A percentile compares a stretch with the other conserved stretches of the same genome.
phyloP scores from a whole-genome alignment of 139 green algal species.

The Picochlorum sp. region DNA sequence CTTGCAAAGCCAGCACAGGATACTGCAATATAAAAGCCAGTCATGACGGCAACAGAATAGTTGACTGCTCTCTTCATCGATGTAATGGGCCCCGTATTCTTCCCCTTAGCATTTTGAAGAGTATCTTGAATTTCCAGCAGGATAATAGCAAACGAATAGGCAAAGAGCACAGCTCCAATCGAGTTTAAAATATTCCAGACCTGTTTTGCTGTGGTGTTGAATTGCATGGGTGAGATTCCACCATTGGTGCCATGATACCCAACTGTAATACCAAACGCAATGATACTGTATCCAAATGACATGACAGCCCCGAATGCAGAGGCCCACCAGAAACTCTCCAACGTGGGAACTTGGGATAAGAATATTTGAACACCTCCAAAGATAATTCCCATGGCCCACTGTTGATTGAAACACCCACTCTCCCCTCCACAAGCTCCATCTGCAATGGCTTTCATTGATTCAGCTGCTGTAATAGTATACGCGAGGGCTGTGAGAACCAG shows the following conservation, averaged over 20 bases:
- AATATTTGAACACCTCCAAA: slow-evolving; percentile 18
- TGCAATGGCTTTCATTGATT: slow-evolving; percentile 20
- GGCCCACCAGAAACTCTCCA: slow-evolving; percentile 35
- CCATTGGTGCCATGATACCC: slow-evolving; percentile 10
- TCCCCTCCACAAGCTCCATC: slow-evolving; percentile 3
- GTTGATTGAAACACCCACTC: slow-evolving; percentile 9
- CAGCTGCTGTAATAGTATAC: slow-evolving; percentile 33
- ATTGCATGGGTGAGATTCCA: slow-evolving; percentile 5
- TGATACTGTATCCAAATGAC: slow-evolving; percentile 34
- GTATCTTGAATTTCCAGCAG: slow-evolving; percentile 32
- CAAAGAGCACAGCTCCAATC: slow-evolving; percentile 18
- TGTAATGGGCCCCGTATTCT: slow-evolving; percentile 8
- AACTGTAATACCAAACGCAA: slow-evolving; percentile 26
- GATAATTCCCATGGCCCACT: slow-evolving; percentile 19
- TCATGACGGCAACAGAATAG: slow-evolving; percentile 13
- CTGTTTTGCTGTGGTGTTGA: slow-evolving; percentile 4
- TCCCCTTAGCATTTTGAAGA: slow-evolving; percentile 1
- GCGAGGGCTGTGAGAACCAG: slow-evolving; percentile 36
- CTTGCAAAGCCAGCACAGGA: slow-evolving; percentile 22
- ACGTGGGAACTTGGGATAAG: slow-evolving; percentile 16
- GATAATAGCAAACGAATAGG: slow-evolving; percentile 26
- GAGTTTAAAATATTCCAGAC: slow-evolving; percentile 20
- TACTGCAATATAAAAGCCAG: slow-evolving; percentile 24
- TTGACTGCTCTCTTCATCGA: slow-evolving; percentile 18
- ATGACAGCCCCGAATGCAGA: slow-evolving; percentile 32